Base-by-base conservation (phyloP, 1,284 basidiomycete species). In the Rhodotorula sp. region DNA sequence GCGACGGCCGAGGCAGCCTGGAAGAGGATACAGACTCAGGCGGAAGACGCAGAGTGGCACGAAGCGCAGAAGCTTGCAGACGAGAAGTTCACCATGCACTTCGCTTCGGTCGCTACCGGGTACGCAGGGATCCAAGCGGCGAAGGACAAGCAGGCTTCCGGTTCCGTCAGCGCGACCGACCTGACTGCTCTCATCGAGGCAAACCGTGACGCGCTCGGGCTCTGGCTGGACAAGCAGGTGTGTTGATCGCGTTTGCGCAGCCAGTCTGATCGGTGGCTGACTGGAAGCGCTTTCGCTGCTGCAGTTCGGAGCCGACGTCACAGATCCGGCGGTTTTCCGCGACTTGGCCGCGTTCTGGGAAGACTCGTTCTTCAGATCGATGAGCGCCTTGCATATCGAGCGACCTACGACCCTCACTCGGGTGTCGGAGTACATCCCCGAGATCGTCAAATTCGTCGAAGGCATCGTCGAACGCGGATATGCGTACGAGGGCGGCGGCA, bases 351-450 rank as follows among this genome's bases (percentile, higher is more conserved):
- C 91, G 15, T 89, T 90, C 80, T 98, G 95, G 95, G 97, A 99
- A 83, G 84, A 83, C 46, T 86, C 88, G 66, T 99, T 93, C 84
- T 96, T 97, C 84, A 85, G 89, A 58, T 95, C 98, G 80, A 99
- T 99, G 97, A 84, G 85, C 47, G 88, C 90, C 21, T 86, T 99
- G 43, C 88, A 87, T 73, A 91, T 99, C 64, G 88, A 91, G 69
- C 88, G 90, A 48, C 95, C 97, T 23, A 93, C 95, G 80, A 93
- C 89, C 2, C 83, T 98, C 67, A 99, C 97, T 5, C 89, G 97
- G 54, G 97, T 99, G 21, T 96, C 93, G 23, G 97, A 99, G 82
- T 99, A 94, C 82, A 90, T 99, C 20, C 92, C 94, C 14, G 95
- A 99, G 82, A 93, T 98, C 76, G 91, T 94, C 65, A 82, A 86